Evolutionary conservation across 164 flowering plant species (phyloP).

Genomic region (Berberis thunbergii): DNA sequence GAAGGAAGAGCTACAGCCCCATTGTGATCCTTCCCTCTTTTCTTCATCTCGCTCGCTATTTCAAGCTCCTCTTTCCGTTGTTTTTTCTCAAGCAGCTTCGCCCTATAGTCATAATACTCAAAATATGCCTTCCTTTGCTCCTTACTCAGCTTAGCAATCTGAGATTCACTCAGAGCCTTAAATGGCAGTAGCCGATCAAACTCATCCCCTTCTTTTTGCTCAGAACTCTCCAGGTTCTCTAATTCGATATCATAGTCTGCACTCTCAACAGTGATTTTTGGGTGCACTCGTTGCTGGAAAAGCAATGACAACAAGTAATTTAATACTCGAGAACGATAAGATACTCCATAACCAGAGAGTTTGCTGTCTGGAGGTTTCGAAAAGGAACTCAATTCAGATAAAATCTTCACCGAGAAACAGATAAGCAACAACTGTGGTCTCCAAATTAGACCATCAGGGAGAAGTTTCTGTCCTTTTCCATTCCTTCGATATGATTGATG

Average conservation of each 20-base stretch:
- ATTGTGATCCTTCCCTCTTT: conserved; percentile 36
- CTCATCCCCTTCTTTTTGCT: conserved; percentile 75
- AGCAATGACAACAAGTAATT: conserved; percentile 78
- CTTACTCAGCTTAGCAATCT: conserved; percentile 68
- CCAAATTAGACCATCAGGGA: conserved; percentile 91
- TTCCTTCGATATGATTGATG: conserved; percentile 86
- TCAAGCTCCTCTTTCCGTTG: conserved; percentile 84
- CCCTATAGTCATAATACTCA: conserved; percentile 92
- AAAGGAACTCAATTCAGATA: conserved; percentile 65
- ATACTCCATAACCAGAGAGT: conserved; percentile 71
- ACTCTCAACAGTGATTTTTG: conserved; percentile 72
- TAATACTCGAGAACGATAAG: conserved; percentile 67
- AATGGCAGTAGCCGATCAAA: conserved; percentile 95
- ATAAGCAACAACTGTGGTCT: conserved; percentile 65
- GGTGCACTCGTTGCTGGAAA: conserved; percentile 82
- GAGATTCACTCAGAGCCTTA: conserved; percentile 72
- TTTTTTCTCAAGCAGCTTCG: conserved; percentile 89
- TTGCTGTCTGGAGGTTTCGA: conserved; percentile 74
- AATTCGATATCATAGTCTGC: conserved; percentile 80
- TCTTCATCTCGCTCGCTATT: conserved; percentile 63
- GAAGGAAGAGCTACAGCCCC: no score
- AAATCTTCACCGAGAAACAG: conserved; percentile 78
- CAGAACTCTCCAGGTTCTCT: conserved; percentile 67
- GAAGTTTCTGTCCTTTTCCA: conserved; percentile 74
- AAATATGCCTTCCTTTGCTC: conserved; percentile 86